Percentiles rank a stretch among this genome's conserved stretches.
phyloP scores from a whole-genome alignment of 1,284 basidiomycete species.

The Phlebopus sp. region DNA sequence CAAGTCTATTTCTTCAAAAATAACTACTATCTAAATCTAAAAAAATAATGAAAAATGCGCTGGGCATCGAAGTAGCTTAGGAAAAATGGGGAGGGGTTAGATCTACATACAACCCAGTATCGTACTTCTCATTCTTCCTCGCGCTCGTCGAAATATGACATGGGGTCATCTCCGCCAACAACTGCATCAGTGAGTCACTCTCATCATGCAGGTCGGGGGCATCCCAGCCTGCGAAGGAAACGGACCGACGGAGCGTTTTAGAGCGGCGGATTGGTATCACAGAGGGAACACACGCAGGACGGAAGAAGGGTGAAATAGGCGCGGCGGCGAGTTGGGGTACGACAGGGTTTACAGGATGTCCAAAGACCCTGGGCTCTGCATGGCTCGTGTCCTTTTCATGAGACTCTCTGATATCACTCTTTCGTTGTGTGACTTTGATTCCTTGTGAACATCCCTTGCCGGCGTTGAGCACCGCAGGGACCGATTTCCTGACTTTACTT shows the following conservation, averaged over 20 bases:
- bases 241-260: slow-evolving; percentile 24
- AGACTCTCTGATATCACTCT: background rate
- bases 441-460: too few species aligned
- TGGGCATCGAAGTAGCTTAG: too few species aligned
- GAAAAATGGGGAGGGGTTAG: too few species aligned
- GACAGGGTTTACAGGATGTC: slow-evolving; percentile 14
- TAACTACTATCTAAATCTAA: too few species aligned
- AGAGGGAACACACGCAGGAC: background rate
- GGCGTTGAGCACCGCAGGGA: slow-evolving; percentile 12
- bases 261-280: background rate
- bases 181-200: slow-evolving; percentile 12
- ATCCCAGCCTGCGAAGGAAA: slow-evolving; percentile 21
- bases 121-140: slow-evolving; percentile 17
- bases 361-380: slow-evolving; percentile 11
- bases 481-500: slow-evolving; percentile 3
- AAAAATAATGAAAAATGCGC: too few species aligned
- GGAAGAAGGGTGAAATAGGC: too few species aligned
- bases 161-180: slow-evolving; percentile 20
- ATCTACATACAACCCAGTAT: too few species aligned
- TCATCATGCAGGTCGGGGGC: background rate
- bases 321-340: too few species aligned
- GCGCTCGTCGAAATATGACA: slow-evolving; percentile 12
- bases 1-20: too few species aligned
- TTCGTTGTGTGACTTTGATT: slow-evolving; percentile 1
- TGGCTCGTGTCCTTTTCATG: background rate